A percentile compares a stretch with the other conserved stretches of the same genome.
Evolutionary conservation across 139 green algal genomes (phyloP).

Genomic region (Mesostigma viride): DNA sequence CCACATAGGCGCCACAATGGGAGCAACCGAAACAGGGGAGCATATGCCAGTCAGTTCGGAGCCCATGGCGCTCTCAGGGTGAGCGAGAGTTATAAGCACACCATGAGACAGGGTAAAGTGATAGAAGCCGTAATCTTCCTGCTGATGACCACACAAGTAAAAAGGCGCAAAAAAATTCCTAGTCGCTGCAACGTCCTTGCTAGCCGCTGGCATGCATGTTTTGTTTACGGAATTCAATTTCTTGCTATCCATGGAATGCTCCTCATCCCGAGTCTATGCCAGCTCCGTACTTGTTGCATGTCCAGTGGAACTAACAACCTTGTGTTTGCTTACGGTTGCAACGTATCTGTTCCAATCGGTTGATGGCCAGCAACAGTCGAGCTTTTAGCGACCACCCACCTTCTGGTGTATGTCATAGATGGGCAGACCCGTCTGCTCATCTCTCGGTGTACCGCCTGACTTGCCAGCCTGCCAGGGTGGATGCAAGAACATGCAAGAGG

Average conservation of each 20-base stretch:
- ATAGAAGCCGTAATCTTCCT: too few species aligned
- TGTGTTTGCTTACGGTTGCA: not conserved
- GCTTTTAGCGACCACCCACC: not conserved
- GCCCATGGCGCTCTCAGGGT: not conserved
- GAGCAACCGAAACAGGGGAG: not conserved
- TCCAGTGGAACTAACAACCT: not conserved
- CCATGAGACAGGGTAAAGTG: not conserved
- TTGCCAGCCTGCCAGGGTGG: constrained; percentile 17
- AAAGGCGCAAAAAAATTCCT: too few species aligned
- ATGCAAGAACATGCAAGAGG: too few species aligned
- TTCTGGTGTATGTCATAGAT: constrained; percentile 20
- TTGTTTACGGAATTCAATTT: not conserved
- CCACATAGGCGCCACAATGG: not conserved
- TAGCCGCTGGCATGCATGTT: too few species aligned
- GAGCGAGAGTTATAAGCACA: not conserved
- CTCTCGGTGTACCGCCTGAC: not conserved
- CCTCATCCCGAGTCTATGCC: not conserved
- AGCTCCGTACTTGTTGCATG: not conserved
- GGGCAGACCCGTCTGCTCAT: constrained; percentile 7
- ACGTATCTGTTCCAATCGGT: not conserved
- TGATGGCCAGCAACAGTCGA: not conserved
- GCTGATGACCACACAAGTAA: too few species aligned
- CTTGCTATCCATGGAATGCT: not conserved
- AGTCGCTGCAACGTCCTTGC: too few species aligned
- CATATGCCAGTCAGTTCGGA: not conserved